A percentile compares a stretch with the other conserved stretches of the same genome.
Conservation (phyloP, 2,329 filamentous ascomycete species). For the Neonectria ditissima region DNA sequence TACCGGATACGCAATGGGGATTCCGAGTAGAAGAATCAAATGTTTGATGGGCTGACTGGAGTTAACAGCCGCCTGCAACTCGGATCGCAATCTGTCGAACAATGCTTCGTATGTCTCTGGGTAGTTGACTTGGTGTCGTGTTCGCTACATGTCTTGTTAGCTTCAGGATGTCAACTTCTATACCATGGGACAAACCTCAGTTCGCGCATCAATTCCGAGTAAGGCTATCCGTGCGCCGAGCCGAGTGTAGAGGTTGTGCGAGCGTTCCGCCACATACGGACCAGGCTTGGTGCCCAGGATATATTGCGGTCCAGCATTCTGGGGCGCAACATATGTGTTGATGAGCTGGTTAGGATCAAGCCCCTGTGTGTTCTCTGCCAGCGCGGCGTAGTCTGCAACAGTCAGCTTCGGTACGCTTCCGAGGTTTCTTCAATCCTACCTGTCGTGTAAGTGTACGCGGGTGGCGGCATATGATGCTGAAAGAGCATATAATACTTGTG, state of each 20-base stretch:
- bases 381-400: constrained; percentile 37
- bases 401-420: constrained; percentile 26
- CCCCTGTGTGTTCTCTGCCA: constrained; percentile 57
- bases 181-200: constrained; percentile 69
- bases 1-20: constrained; percentile 86
- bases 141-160: constrained; percentile 72
- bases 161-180: constrained; percentile 37
- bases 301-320: constrained; percentile 74
- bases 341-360: constrained; percentile 79
- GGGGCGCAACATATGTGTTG: constrained; percentile 75
- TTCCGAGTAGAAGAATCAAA: constrained; percentile 86
- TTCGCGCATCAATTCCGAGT: constrained; percentile 90
- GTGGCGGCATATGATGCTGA: constrained; percentile 91
- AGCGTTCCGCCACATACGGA: constrained; percentile 90
- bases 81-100: constrained; percentile 79
- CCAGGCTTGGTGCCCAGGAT: constrained; percentile 82
- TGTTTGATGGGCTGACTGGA: constrained; percentile 86
- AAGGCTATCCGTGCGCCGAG: constrained; percentile 87
- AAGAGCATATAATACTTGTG: constrained; percentile 99
- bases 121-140: constrained; percentile 94
- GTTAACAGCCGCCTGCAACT: constrained; percentile 76
- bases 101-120: constrained; percentile 89
- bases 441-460: constrained; percentile 82
- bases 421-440: constrained; percentile 31
- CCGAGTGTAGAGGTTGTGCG: constrained; percentile 86